Conservation (phyloP, 257 asterid genomes). For the Solanum chmielewskii region DNA sequence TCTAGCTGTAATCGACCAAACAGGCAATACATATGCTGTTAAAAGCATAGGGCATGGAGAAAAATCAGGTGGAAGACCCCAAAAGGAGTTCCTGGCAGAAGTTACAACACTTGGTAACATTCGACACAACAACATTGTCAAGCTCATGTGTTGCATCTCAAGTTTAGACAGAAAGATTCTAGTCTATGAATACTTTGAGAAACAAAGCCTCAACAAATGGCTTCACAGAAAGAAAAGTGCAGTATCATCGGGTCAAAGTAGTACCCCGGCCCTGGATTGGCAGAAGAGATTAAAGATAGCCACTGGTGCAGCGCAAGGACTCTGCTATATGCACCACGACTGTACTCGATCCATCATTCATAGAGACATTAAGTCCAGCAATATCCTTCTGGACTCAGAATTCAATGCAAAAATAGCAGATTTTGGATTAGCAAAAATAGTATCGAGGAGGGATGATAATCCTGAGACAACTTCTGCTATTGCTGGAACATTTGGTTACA, state of each 20-base stretch:
- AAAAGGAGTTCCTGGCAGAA: slow-evolving; percentile 51
- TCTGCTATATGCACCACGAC: slow-evolving; percentile 61
- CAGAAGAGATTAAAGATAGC: slow-evolving; percentile 44
- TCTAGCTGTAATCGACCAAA: slow-evolving; percentile 13
- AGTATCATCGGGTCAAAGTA: slow-evolving; percentile 16
- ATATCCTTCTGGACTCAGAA: slow-evolving; percentile 44
- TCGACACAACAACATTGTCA: slow-evolving; percentile 48
- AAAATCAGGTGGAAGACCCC: slow-evolving; percentile 20
- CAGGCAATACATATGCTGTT: slow-evolving; percentile 29
- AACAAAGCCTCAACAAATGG: slow-evolving; percentile 50
- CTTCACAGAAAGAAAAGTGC: slow-evolving; percentile 17
- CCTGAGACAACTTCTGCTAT: slow-evolving; percentile 37
- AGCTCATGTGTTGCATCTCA: slow-evolving; percentile 42
- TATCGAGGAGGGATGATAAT: slow-evolving; percentile 16
- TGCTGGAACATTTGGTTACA: slow-evolving; percentile 61
- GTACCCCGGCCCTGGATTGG: slow-evolving; percentile 27
- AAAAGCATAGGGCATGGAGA: slow-evolving; percentile 27
- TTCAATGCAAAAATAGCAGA: slow-evolving; percentile 50
- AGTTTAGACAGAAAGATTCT: slow-evolving; percentile 31
- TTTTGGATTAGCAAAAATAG: slow-evolving; percentile 47
- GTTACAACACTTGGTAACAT: slow-evolving; percentile 42
- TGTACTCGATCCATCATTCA: slow-evolving; percentile 47
- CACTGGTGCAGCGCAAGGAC: slow-evolving; percentile 53
- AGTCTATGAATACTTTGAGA: slow-evolving; percentile 47
- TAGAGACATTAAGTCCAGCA: slow-evolving; percentile 55